phyloP scores from a whole-genome alignment of 192 early-diverging fungal species.

The Backusella liffmaniae region DNA sequence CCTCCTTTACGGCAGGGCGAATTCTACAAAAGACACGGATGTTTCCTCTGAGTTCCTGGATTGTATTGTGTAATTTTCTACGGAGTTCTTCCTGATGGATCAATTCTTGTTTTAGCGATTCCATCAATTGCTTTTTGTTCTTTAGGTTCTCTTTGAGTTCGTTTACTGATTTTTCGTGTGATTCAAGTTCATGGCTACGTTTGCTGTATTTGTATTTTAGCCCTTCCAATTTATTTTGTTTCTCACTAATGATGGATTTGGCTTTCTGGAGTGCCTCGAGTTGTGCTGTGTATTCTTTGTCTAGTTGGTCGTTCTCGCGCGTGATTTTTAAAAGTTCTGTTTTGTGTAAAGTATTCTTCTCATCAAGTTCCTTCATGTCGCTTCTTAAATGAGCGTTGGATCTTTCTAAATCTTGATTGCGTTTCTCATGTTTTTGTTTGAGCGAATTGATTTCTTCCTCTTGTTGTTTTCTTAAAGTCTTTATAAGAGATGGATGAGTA shows the following conservation, averaged over 20 bases:
- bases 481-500: neutral
- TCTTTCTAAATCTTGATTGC: neutral
- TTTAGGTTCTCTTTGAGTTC: neutral
- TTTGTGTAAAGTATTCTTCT: neutral
- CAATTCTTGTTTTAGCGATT: slow-evolving; percentile 33
- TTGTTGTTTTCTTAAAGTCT: neutral
- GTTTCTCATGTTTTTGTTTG: neutral
- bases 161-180: slow-evolving; percentile 6
- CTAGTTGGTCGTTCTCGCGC: neutral
- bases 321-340: neutral
- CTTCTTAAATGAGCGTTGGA: neutral
- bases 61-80: slow-evolving; percentile 86
- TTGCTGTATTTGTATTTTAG: slow-evolving; percentile 11
- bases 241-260: neutral
- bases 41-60: slow-evolving; percentile 95
- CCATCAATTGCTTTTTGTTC: neutral
- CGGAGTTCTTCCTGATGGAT: slow-evolving; percentile 75
- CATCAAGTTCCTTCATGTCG: neutral
- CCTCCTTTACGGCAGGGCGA: slow-evolving; percentile 63
- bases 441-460: neutral
- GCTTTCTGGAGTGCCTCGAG: neutral
- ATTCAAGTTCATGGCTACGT: neutral
- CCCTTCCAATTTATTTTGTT: neutral
- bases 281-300: neutral
- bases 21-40: slow-evolving; percentile 97